Base-by-base conservation (phyloP, 1,139 yeast species). In the Scheffersomyces insectosa region DNA sequence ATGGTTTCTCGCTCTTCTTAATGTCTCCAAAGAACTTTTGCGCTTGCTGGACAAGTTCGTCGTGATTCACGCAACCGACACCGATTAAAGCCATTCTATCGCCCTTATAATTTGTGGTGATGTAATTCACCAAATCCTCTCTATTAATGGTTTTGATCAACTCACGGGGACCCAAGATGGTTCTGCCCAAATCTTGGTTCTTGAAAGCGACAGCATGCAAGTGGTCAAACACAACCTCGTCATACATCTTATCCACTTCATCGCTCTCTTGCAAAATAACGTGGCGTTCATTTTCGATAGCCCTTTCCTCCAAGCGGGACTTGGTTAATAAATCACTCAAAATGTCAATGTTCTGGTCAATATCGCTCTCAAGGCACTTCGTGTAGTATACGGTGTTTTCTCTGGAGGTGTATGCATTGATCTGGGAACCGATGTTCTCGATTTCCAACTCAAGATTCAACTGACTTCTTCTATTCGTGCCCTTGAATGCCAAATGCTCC, bases 51-150 rank as follows among this genome's bases (percentile, higher is more conserved):
- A 91, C 97, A 47, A 93, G 79, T 49, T 84, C 82, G 11, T 86
- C 86, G 66, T 93, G 99, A 56, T 89, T 82, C 15, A 93, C 93
- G 44, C 95, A 85, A 27, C 99, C 99, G 1, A 96, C 89, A 30
- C 97, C 98, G 36, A 91, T 96, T 20, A 95, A 75, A 2, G 95
- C 99, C 99, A 93, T 93, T 59, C 99, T 77, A 66, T 95, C 98
- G 33, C 98, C 97, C 60, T 87, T 88, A 69, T 93, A 93, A 71
- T 93, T 93, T 42, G 87, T 82, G 39, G 79, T 72, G 59, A 93
- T 93, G 66, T 91, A 93, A 52, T 82, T 77, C 45, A 79, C 82
- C 62, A 93, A 76, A 62, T 95, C 97, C 11, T 76, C 70, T 60
- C 89, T 78, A 52, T 85, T 76, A 53, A 93, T 89, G 38, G 91